Evolutionary conservation across 2,329 filamentous ascomycete species (phyloP), one percentile per base, ranked within the genome.

Genomic region (Ceratocystis ficicola): DNA sequence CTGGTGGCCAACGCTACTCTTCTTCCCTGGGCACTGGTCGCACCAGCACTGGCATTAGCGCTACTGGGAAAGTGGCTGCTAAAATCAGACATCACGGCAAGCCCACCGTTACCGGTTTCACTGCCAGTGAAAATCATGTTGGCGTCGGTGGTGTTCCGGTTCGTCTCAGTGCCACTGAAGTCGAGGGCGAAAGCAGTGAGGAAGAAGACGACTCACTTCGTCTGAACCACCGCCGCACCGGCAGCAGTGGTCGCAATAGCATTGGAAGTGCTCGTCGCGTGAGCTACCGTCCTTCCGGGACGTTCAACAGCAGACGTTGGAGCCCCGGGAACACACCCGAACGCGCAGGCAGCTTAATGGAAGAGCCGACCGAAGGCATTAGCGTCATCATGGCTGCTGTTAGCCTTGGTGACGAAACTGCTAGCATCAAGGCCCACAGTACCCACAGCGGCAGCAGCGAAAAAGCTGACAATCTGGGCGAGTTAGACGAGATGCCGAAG

Each of bases 11-110:
- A 36, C 73, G 72, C 48, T 74, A 73, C 17, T 81, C 83, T 62
- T 69, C 72, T 67, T 68, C 69, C 62, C 71, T 73, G 62, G 70
- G 73, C 63, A 75, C 77, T 46, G 80, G 78, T 66, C 81, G 86
- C 69, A 84, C 83, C 20, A 83, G 80, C 68, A 88, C 85, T 4
- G 83, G 86, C 52, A 80, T 84, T 55, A 84, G 81, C 72, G 79
- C 81, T 30, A 79, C 81, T 2, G 80, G 80, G 71, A 83, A 86
- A 75, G 89, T 92, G 20, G 82, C 87, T 8, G 86, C 89, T 73
- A 96, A 96, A 80, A 95, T 95, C 71, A 81, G 90, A 69, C 91
- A 95, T 74, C 89, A 93, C 73, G 87, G 88, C 69, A 91, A 93
- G 73, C 86, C 86, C 7, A 88, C 86, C 52, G 83, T 90, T 3